Evolutionary conservation across 495 filamentous ascomycete species (phyloP).

Genomic region (Trichoderma orchidacearum): DNA sequence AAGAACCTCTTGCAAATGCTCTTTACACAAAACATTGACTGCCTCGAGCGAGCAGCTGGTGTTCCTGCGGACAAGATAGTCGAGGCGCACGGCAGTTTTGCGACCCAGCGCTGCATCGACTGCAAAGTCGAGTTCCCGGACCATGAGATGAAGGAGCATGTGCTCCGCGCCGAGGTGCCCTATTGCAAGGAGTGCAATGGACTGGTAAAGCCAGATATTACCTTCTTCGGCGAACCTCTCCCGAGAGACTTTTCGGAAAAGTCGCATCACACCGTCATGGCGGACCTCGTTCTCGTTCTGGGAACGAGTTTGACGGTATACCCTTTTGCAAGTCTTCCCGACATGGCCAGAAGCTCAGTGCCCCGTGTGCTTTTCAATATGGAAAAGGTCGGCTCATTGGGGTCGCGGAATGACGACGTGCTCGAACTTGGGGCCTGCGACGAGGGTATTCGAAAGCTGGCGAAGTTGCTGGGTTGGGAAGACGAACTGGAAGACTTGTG

Average conservation of each 20-base stretch:
- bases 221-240: slow-evolving; percentile 76
- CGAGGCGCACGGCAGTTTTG: slow-evolving; percentile 93
- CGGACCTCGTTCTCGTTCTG: slow-evolving; percentile 80
- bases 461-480: slow-evolving; percentile 70
- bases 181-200: slow-evolving; percentile 59
- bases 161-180: slow-evolving; percentile 51
- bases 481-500: slow-evolving; percentile 58
- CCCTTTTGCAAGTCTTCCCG: slow-evolving; percentile 75
- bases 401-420: slow-evolving; percentile 34
- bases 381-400: slow-evolving; percentile 71
- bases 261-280: slow-evolving; percentile 35
- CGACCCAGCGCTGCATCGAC: slow-evolving; percentile 77
- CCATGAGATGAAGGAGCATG: slow-evolving; percentile 53
- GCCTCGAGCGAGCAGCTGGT: slow-evolving; percentile 78
- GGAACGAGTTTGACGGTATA: slow-evolving; percentile 83
- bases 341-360: slow-evolving; percentile 38
- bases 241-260: slow-evolving; percentile 57
- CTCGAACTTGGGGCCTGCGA: slow-evolving; percentile 46
- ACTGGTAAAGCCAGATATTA: slow-evolving; percentile 91
- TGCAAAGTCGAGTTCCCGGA: slow-evolving; percentile 61
- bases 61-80: slow-evolving; percentile 69
- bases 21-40: slow-evolving; percentile 98
- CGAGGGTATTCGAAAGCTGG: slow-evolving; percentile 67
- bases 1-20: slow-evolving; percentile 70
- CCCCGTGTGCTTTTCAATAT: slow-evolving; percentile 81